Evolutionary conservation across 495 filamentous ascomycete genomes (phyloP).

Genomic region (Penicillium angulare): DNA sequence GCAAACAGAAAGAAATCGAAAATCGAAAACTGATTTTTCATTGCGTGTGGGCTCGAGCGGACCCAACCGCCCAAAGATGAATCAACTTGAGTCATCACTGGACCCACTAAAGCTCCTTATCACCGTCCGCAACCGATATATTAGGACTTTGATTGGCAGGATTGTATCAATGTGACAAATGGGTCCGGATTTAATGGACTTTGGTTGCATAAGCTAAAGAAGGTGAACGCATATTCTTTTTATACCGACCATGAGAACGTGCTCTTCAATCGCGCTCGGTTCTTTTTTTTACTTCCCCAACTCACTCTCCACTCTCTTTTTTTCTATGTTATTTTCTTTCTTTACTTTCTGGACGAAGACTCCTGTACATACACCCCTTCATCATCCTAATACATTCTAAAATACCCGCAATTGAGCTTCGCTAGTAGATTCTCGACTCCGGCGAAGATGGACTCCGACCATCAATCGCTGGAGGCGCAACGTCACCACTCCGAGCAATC

Average conservation of each 20-base stretch:
- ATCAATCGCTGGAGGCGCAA: conserved; percentile 18
- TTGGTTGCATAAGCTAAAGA: no score
- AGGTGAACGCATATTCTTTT: neutral
- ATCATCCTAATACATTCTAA: conserved; percentile 6
- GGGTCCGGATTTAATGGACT: no score
- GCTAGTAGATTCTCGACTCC: conserved; percentile 10
- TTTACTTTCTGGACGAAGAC: neutral
- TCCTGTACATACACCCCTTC: conserved; percentile 14
- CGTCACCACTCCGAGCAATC: conserved; percentile 3
- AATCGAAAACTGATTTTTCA: neutral
- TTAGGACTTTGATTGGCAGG: no score
- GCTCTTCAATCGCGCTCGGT: neutral
- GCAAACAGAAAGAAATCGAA: neutral
- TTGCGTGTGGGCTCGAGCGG: conserved; percentile 10
- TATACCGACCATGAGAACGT: neutral
- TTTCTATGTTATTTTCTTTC: conserved; percentile 1
- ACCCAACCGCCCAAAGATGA: conserved; percentile 1
- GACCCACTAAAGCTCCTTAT: no score
- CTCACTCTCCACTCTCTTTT: conserved; percentile 4
- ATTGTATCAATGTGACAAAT: no score
- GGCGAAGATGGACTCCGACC: conserved; percentile 24
- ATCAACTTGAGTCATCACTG: no score
- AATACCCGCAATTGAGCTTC: conserved; percentile 13
- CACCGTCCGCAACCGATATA: no score
- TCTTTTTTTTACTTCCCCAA: neutral